A percentile compares a stretch with the other conserved stretches of the same genome.
Conservation (phyloP, 805 yeast species). For the Candida nemodendra region DNA sequence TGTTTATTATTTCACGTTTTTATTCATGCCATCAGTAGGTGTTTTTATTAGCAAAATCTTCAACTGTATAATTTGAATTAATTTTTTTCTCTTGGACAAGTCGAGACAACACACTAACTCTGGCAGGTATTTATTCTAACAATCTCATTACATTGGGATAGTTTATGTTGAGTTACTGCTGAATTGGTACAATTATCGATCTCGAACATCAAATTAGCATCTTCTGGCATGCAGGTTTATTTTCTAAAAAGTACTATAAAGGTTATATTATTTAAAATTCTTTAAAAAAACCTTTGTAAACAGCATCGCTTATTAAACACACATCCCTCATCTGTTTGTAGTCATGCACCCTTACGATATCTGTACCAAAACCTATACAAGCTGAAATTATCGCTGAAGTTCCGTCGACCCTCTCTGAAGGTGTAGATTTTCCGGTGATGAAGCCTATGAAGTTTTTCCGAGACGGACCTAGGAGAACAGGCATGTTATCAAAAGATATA, state of each 20-base stretch:
- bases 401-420: slow-evolving; percentile 67
- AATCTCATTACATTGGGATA: too few relatives aligned
- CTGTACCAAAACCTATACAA: slow-evolving; percentile 68
- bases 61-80: slow-evolving; percentile 6
- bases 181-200: too few relatives aligned
- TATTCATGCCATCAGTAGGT: not conserved
- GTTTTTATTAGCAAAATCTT: not conserved
- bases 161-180: too few relatives aligned
- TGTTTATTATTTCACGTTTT: not conserved
- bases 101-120: too few relatives aligned
- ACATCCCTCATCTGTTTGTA: slow-evolving; percentile 56
- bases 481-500: slow-evolving; percentile 50
- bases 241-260: too few relatives aligned
- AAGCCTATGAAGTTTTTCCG: slow-evolving; percentile 84
- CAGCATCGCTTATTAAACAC: slow-evolving; percentile 67
- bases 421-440: slow-evolving; percentile 54
- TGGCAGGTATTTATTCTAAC: too few relatives aligned
- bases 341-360: slow-evolving; percentile 88
- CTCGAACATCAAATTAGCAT: too few relatives aligned
- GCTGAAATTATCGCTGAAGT: slow-evolving; percentile 76
- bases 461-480: slow-evolving; percentile 82
- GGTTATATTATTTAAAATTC: too few relatives aligned
- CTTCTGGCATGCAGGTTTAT: too few relatives aligned
- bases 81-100: not conserved
- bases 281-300: too few relatives aligned